Evolutionary conservation across 352 stramenopile species (phyloP).

Genomic region (Pythium apleroticum): DNA sequence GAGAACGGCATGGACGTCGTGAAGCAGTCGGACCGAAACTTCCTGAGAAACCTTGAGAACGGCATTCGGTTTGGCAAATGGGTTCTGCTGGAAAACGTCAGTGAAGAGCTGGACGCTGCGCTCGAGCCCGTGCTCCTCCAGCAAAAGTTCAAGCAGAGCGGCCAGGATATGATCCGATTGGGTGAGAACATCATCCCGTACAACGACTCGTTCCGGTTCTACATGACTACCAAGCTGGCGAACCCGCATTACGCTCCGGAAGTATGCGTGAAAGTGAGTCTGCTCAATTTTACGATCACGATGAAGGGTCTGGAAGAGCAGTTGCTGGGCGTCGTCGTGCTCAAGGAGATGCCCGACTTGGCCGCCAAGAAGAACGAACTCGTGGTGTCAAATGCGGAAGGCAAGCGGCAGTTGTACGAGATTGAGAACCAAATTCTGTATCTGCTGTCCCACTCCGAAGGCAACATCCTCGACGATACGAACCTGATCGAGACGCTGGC

Average conservation of each 20-base stretch:
- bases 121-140: conserved; percentile 89
- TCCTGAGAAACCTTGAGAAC: conserved; percentile 88
- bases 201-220: conserved; percentile 90
- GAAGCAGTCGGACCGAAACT: conserved; percentile 88
- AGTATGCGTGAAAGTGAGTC: conserved; percentile 90
- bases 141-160: conserved; percentile 92
- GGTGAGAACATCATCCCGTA: conserved; percentile 92
- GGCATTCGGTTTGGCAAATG: conserved; percentile 91
- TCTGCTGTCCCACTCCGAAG: conserved; percentile 88
- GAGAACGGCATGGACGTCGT: conserved; percentile 92
- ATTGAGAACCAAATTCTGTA: conserved; percentile 94
- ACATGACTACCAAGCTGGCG: conserved; percentile 91
- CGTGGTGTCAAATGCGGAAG: conserved; percentile 86
- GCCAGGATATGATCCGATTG: conserved; percentile 90
- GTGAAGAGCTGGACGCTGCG: conserved; percentile 88
- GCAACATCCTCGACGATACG: conserved; percentile 92
- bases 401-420: conserved; percentile 88
- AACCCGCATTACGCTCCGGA: conserved; percentile 93
- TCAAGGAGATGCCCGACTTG: conserved; percentile 89
- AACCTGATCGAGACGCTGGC: conserved; percentile 91
- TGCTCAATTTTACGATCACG: conserved; percentile 94
- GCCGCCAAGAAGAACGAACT: conserved; percentile 91
- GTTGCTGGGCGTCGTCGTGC: conserved; percentile 85
- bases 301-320: conserved; percentile 91
- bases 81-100: conserved; percentile 90